These are phyloP conservation scores for Echria macrotheca DNA, from an alignment of 495 filamentous ascomycete species.

Conservation along the genomic window DNA sequence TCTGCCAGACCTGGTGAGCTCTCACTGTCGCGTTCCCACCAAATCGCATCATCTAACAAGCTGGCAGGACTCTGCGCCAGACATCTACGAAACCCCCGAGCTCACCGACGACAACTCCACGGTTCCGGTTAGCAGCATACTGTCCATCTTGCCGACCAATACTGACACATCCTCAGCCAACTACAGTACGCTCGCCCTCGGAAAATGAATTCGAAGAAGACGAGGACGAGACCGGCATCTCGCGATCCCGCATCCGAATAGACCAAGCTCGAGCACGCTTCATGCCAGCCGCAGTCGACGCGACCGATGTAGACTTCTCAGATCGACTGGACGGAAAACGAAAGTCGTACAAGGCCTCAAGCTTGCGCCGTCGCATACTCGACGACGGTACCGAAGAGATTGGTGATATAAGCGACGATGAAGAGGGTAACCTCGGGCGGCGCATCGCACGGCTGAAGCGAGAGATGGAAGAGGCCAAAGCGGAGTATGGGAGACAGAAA, in stretches of 20 bases:
- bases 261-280: conserved; percentile 77
- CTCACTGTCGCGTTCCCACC: not conserved
- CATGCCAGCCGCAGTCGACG: conserved; percentile 65
- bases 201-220: conserved; percentile 60
- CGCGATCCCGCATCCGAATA: conserved; percentile 65
- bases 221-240: conserved; percentile 61
- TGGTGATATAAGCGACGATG: conserved; percentile 59
- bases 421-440: conserved; percentile 62
- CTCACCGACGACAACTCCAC: conserved; percentile 84
- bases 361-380: conserved; percentile 54
- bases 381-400: conserved; percentile 58
- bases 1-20: conserved; percentile 71
- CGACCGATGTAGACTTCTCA: conserved; percentile 72
- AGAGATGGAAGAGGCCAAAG: conserved; percentile 74
- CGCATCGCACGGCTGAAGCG: conserved; percentile 73
- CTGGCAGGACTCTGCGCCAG: conserved; percentile 86
- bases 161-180: conserved; percentile 44
- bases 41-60: no score
- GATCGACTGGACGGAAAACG: conserved; percentile 73
- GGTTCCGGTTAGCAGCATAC: conserved; percentile 52
- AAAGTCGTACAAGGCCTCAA: conserved; percentile 72
- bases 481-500: conserved; percentile 53
- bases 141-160: conserved; percentile 6
- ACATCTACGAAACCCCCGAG: conserved; percentile 93
- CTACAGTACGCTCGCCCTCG: conserved; percentile 60